Base-by-base conservation (phyloP, 75 land plant genomes). In the Gnetum montanum region DNA sequence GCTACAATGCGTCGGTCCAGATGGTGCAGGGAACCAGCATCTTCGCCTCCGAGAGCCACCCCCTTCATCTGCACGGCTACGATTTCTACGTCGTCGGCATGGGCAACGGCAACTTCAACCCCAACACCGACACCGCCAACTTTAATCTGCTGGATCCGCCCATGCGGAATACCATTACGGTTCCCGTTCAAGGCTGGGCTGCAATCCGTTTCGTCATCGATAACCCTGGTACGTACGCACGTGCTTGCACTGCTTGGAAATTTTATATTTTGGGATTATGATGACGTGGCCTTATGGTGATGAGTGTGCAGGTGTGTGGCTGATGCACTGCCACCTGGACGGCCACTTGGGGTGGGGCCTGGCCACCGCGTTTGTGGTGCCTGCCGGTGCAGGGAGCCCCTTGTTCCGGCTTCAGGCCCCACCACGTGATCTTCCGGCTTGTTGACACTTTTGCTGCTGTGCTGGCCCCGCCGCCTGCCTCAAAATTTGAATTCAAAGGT, bases 251-350 rank as follows among this genome's bases (percentile, higher is more conserved):
- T 40, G 16, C n/a, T 12, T 2, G 12, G 2, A 0, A 13, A 13
- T 40, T 15, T 37, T 37, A 37, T 37, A 37, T 37, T 37, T 0
- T 37, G 8, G 13, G n/a, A 13, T 10, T 3, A 2, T 16, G n/a
- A n/a, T 40, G 43, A 40, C n/a, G n/a, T 16, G 12, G 43, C 2
- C 12, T 40, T 13, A n/a, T 26, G 12, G 27, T 30, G 12, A 25
- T 31, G 16, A 12, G 3, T 40, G 43, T 15, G 33, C 72, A 70
- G 72, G 72, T 34, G 72, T 49, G 20, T 70, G 72, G 70, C 31
- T 64, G 33, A 44, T 70, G 31, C 72, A 70, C 27, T 70, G 72
- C 43, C 72, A 70, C 43, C 31, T 70, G 12, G 72, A 70, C 27
- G 57, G 64, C 26, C 72, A 70, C 30, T 31, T 49, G 22, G 56